A percentile compares a stretch with the other conserved stretches of the same genome.
These are phyloP conservation scores for Xylariomycetidae sp. DNA, from an alignment of 2,329 filamentous ascomycete genomes.

Conservation along the genomic window DNA sequence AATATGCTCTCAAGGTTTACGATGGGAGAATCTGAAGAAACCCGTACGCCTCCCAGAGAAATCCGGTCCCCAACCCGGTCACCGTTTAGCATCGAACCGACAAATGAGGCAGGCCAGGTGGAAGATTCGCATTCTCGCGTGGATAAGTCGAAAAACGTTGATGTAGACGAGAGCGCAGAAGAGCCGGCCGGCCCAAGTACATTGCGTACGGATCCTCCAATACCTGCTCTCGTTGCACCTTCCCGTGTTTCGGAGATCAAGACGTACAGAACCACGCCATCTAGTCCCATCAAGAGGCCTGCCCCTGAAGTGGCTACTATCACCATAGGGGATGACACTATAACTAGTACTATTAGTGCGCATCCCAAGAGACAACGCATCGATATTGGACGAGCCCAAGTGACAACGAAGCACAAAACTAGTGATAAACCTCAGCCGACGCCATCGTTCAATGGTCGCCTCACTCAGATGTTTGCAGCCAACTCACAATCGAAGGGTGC, in stretches of 20 bases:
- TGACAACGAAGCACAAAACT: conserved; percentile 24
- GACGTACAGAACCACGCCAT: conserved; percentile 14
- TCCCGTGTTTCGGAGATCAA: conserved; percentile 22
- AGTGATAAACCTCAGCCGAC: conserved; percentile 20
- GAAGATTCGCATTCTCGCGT: too few relatives aligned
- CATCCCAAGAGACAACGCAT: conserved; percentile 43
- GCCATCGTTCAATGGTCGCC: conserved; percentile 39
- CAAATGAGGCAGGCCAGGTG: too few relatives aligned
- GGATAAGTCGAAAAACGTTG: conserved; percentile 5
- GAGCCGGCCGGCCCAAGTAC: too few relatives aligned
- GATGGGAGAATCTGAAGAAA: too few relatives aligned
- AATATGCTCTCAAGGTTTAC: too few relatives aligned
- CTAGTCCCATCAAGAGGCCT: conserved; percentile 46
- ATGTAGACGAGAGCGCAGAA: too few relatives aligned
- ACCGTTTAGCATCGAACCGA: too few relatives aligned
- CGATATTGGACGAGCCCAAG: conserved; percentile 30
- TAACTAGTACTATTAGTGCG: conserved; percentile 61
- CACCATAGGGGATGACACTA: conserved; percentile 65
- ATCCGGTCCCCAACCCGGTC: too few relatives aligned
- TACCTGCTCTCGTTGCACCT: conserved; percentile 29
- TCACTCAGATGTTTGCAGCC: conserved; percentile 41
- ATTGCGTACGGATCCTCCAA: conserved; percentile 28
- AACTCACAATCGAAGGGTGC: conserved; percentile 21
- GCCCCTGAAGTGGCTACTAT: conserved; percentile 66
- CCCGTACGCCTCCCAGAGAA: too few relatives aligned